Evolutionary conservation across 2,329 filamentous ascomycete species (phyloP).

Genomic region (Diaporthe longicolla): DNA sequence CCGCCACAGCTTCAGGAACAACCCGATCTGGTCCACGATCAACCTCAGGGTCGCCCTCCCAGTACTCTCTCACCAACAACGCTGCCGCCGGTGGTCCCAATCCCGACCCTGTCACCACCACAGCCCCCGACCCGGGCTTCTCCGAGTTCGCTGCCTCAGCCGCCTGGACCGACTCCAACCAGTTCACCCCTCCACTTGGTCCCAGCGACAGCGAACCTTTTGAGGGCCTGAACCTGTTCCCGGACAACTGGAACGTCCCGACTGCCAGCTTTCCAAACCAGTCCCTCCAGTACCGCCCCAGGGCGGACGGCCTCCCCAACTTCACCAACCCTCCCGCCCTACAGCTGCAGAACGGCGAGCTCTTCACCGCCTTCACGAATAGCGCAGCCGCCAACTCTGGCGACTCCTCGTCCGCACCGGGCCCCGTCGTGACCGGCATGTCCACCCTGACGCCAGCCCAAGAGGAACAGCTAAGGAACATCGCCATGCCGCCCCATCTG

Average conservation of each 20-base stretch:
- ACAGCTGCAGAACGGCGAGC: conserved; percentile 16
- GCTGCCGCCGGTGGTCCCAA: conserved; percentile 31
- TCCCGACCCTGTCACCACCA: conserved; percentile 33
- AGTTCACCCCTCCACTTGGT: conserved; percentile 41
- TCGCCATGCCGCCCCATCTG: conserved; percentile 75
- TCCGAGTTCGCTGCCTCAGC: conserved; percentile 36
- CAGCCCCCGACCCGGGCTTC: conserved; percentile 37
- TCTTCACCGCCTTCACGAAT: conserved; percentile 44
- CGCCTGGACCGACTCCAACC: conserved; percentile 38
- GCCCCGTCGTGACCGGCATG: conserved; percentile 52
- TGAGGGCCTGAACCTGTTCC: conserved; percentile 39
- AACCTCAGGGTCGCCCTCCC: conserved; percentile 35
- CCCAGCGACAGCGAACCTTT: conserved; percentile 39
- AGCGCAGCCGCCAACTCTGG: conserved; percentile 49
- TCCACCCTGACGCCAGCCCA: conserved; percentile 68
- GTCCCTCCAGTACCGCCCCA: conserved; percentile 38
- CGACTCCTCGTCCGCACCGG: conserved; percentile 46
- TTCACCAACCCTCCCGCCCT: conserved; percentile 19
- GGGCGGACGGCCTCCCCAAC: conserved; percentile 26
- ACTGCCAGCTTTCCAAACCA: conserved; percentile 40
- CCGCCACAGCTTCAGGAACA: conserved; percentile 36
- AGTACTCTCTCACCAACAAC: conserved; percentile 32
- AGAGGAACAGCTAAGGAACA: conserved; percentile 72
- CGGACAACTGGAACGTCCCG: conserved; percentile 41
- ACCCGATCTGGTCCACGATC: conserved; percentile 20